Percentiles rank a stretch among this genome's conserved stretches.
Conservation (phyloP, 768 basidiomycete genomes). For the Kwoniella europaea region DNA sequence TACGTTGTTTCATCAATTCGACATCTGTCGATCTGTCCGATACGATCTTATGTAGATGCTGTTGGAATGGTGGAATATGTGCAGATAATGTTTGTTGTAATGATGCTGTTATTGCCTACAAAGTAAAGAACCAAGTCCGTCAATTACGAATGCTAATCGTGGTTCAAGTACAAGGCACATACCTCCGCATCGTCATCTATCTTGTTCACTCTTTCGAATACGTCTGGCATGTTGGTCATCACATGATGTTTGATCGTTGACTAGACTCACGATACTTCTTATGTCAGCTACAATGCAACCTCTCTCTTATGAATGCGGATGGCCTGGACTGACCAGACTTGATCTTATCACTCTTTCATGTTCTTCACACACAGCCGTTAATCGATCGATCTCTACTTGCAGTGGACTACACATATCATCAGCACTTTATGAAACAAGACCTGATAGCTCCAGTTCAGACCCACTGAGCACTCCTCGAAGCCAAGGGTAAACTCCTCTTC, state of each 20-base stretch:
- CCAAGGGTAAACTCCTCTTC: constrained; percentile 22
- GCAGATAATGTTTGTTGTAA: constrained; percentile 28
- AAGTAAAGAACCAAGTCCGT: too few species aligned
- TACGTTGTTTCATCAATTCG: constrained; percentile 38
- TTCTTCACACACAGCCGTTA: constrained; percentile 42
- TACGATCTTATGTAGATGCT: constrained; percentile 24
- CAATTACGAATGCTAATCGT: background rate
- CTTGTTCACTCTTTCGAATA: constrained; percentile 29
- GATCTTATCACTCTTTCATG: constrained; percentile 45
- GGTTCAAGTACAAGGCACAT: background rate
- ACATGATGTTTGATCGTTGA: constrained; percentile 44
- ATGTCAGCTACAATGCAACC: background rate
- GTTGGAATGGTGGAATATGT: constrained; percentile 21
- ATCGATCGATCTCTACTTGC: constrained; percentile 41
- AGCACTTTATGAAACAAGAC: background rate
- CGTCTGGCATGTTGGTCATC: constrained; percentile 31
- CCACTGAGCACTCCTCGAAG: constrained; percentile 31
- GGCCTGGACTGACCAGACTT: constrained; percentile 30
- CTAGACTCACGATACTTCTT: constrained; percentile 5
- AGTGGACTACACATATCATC: constrained; percentile 29
- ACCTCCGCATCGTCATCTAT: constrained; percentile 44
- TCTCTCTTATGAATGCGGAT: background rate
- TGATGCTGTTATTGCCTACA: constrained; percentile 25
- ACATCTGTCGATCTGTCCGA: constrained; percentile 27
- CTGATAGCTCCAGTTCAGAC: background rate